Evolutionary conservation across 2,329 filamentous ascomycete species (phyloP), one percentile per base, ranked within the genome.

Genomic region (Nemania sp.): DNA sequence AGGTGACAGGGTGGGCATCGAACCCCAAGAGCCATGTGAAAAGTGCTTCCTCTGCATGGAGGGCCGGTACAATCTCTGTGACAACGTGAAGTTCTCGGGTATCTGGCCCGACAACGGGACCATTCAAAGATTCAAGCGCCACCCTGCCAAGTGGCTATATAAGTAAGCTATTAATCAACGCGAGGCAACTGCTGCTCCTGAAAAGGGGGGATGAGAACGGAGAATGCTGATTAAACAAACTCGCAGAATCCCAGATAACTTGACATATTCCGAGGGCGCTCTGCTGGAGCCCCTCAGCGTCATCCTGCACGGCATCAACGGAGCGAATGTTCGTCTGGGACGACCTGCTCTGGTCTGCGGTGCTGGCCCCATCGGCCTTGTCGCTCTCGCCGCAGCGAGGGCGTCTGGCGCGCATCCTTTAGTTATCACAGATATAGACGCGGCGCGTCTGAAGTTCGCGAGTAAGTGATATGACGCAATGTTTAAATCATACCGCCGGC

Each of bases 1-100:
- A 76, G 85, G 86, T 11, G 87, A 90, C 68, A 78, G 86, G 53
- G 86, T 90, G 10, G 87, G 87, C 3, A 75, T 90, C 15, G 87
- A 90, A 67, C 86, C 87, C 0, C 86, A 87, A 18, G 83, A 88
- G 1, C 84, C 87, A 0, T 90, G 88, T 68, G 80, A 79, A 11
- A 72, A 76, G 35, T 89, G 87, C 69, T 86, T 83, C 67, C 77
- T 85, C 17, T 89, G 87, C 69, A 73, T 73, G 51, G 80, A 81
- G 25, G 87, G 86, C 2, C 81, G 84, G 11, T 88, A 87, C 67
- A 88, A 88, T 66, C 81, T 88, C 5, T 89, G 87, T 68, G 81
- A 86, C 63, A 79, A 84, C 52, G 85, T 88, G 3, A 76, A 80
- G 48, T 89, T 89, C 66, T 77, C 83, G 0, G 85, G 85, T 18